Base-by-base conservation (phyloP, 495 filamentous ascomycete species). In the Penicillium simplicissimum region DNA sequence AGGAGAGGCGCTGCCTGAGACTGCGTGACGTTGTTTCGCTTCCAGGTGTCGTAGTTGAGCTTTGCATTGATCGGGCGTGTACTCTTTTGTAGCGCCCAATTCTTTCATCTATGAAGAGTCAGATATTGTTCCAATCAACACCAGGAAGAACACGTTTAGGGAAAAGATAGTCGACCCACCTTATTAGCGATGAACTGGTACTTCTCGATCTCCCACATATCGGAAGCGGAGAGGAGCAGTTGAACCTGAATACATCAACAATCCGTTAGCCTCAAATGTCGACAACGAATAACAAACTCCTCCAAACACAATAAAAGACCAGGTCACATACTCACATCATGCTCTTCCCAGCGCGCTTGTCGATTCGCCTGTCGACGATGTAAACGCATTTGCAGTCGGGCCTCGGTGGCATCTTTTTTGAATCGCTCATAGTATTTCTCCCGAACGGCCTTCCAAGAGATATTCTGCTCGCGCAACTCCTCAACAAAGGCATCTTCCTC, bases 321-420 rank as follows among this genome's bases (percentile, higher is more conserved):
- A 67, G 61, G 23, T 42, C 63, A 81, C 77, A 64, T 78, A 82
- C 84, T 76, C 77, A 87, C 85, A 81, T 91, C 88, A 56, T 80
- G 77, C 52, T 87, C 82, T 51, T 87, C 86, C 89, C 89, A 91
- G 5, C 83, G 79, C 13, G 84, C 76, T 70, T 85, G 74, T 23
- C 73, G 70, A 54, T 86, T 82, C 69, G 88, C 87, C 43, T 86
- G 82, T 40, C 90, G 77, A 25, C 88, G 79, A 60, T 87, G 83
- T 67, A 87, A 84, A 15, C 89, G 83, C 88, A 91, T 91, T 73
- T 91, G 88, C 49, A 91, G 74, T 4, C 88, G 83, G 4, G 89
- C 85, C 55, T 90, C 87, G 45, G 88, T 78, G 55, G 85, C 87
- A 63, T 84, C 82, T 59, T 88, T 88, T 49, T 87, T 79, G 62